phyloP scores from a whole-genome alignment of 169 alveolate genomes.

The Eimeria necatrix region DNA sequence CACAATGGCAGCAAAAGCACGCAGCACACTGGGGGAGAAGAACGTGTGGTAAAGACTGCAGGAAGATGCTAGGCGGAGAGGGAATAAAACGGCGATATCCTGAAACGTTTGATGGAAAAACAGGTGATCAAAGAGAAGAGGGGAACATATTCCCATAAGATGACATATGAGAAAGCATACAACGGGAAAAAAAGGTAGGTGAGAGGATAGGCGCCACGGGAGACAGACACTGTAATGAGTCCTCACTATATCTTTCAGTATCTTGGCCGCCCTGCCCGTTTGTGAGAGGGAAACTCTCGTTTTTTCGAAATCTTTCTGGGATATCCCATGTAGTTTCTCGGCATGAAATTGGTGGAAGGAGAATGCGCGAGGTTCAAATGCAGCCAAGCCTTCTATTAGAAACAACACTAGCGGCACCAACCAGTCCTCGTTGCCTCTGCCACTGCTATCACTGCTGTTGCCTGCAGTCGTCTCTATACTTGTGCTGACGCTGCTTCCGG shows the following conservation, averaged over 20 bases:
- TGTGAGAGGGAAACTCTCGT: conserved; percentile 73
- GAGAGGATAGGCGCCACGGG: not conserved
- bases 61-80: not conserved
- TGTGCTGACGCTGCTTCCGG: not conserved
- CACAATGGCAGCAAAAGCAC: conserved; percentile 15
- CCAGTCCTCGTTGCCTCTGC: conserved; percentile 52
- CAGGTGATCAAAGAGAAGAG: too few relatives aligned
- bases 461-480: not conserved
- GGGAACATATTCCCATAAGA: too few relatives aligned
- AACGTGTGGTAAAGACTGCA: not conserved
- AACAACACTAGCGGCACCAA: conserved; percentile 70
- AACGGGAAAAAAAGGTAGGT: not conserved
- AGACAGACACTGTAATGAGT: not conserved
- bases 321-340: conserved; percentile 54
- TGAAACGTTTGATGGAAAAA: too few relatives aligned
- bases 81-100: not conserved
- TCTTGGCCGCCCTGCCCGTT: conserved; percentile 65
- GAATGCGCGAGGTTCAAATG: conserved; percentile 77
- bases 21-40: conserved; percentile 17
- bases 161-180: not conserved
- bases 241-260: conserved; percentile 70
- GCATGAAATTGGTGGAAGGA: conserved; percentile 78
- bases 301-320: conserved; percentile 68
- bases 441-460: not conserved
- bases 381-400: conserved; percentile 76